These are phyloP conservation scores for Obba rivulosa DNA, from an alignment of 768 basidiomycete species.

Conservation along the genomic window DNA sequence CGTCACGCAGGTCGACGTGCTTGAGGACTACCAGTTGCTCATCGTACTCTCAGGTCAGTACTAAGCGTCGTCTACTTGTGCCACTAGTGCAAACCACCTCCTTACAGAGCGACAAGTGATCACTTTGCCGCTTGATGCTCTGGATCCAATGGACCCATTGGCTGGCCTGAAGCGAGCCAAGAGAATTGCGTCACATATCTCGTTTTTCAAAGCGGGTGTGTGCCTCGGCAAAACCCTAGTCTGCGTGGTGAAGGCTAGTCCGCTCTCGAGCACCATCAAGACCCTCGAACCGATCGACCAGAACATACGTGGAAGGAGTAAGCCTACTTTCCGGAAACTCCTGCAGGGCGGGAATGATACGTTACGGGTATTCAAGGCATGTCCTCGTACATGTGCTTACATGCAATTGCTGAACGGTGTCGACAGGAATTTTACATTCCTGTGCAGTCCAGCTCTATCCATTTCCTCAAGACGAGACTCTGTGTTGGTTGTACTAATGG, in stretches of 20 bases:
- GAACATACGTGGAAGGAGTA: slow-evolving; percentile 67
- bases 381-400: slow-evolving; percentile 12
- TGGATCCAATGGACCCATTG: slow-evolving; percentile 86
- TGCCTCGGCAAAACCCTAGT: slow-evolving; percentile 90
- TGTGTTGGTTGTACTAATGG: slow-evolving; percentile 97
- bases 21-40: slow-evolving; percentile 92
- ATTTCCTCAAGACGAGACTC: slow-evolving; percentile 94
- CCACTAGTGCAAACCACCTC: neutral
- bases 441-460: slow-evolving; percentile 92
- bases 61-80: neutral
- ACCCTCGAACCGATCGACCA: slow-evolving; percentile 95
- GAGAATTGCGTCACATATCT: slow-evolving; percentile 91
- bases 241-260: slow-evolving; percentile 94
- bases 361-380: slow-evolving; percentile 82
- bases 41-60: slow-evolving; percentile 93
- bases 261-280: slow-evolving; percentile 95
- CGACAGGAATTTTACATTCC: slow-evolving; percentile 96
- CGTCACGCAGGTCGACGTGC: slow-evolving; percentile 91
- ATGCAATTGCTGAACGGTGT: neutral
- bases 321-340: slow-evolving; percentile 92
- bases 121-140: slow-evolving; percentile 90
- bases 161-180: slow-evolving; percentile 91
- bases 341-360: slow-evolving; percentile 95
- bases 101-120: slow-evolving; percentile 85
- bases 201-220: slow-evolving; percentile 95